Base-by-base conservation (phyloP, 2,329 filamentous ascomycete genomes). In the Boeremia lycopersici region DNA sequence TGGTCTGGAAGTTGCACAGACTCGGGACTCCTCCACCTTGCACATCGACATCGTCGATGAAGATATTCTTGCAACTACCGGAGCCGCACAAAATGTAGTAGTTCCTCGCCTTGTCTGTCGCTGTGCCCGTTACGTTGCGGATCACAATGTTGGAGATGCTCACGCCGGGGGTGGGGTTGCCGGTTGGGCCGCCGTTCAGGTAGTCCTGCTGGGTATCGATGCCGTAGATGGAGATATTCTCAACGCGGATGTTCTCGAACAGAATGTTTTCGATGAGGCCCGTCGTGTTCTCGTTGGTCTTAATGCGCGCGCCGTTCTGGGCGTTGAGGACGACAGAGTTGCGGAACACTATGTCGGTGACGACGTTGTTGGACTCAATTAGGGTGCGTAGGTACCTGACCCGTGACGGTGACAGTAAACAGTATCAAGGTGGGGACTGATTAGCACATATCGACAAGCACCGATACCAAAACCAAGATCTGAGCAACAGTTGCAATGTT, bases 261-360 rank as follows among this genome's bases (percentile, higher is more conserved):
- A 75, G 75, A 45, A 82, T 61, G 53, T 77, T 78, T 29, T 69
- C 72, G 48, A 87, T 81, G 6, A 73, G 74, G 33, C 84, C 84
- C 0, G 80, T 84, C 3, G 77, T 78, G 46, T 75, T 79, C 41
- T 73, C 78, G 23, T 81, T 78, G 6, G 81, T 83, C 77, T 87
- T 87, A 74, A 86, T 80, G 54, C 84, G 82, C 39, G 84, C 76
- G 47, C 82, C 84, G 68, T 85, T 84, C 43, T 79, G 70, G 0
- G 82, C 84, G 67, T 85, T 74, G 53, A 64, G 70, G 54, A 86
- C 77, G 11, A 72, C 76, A 3, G 76, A 79, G 56, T 78, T 74
- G 28, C 76, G 68, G 61, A 87, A 81, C 15, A 74, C 76, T 12
- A 87, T 78, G 47, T 76, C 80, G 17, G 77, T 68, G 39, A 87